Evolutionary conservation across 2,329 filamentous ascomycete genomes (phyloP), one percentile per base, ranked within the genome.

Genomic region (Monosporascus sp.): DNA sequence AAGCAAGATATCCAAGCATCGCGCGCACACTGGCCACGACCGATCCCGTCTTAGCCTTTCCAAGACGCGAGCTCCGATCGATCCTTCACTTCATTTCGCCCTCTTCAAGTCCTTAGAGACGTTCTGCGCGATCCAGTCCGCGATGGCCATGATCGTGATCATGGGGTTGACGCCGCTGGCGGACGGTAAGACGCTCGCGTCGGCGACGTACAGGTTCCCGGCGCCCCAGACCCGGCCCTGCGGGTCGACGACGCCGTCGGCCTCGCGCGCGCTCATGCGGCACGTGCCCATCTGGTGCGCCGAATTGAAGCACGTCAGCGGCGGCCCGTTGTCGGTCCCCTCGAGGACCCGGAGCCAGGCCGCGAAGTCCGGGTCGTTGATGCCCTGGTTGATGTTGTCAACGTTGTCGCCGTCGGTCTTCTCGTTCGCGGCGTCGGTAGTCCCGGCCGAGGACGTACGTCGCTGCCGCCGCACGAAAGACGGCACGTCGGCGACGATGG

Each of bases 231-330:
- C 82, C 57, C 68, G 74, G 2, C 84, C 84, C 55, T 68, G 71
- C 3, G 72, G 67, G 63, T 86, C 80, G 2, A 87, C 84, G 14
- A 85, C 84, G 27, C 83, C 82, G 40, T 72, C 72, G 31, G 71
- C 68, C 52, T 70, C 68, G 57, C 68, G 70, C 44, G 74, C 74
- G 55, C 82, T 83, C 89, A 92, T 93, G 3, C 87, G 76, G 63
- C 86, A 89, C 9, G 83, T 83, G 22, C 88, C 86, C 88, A 92
- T 92, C 73, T 92, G 89, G 69, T 93, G 89, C 19, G 88, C 89
- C n/a, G 84, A 87, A 31, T 77, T 72, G 62, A 83, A 89, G n/a
- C 73, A 67, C 22, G 76, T 74, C 31, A 77, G 72, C 0, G 81
- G 80, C 19, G 76, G 74, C 54, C 70, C 73, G 48, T 78, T 78